A percentile compares a stretch with the other conserved stretches of the same genome.
Conservation (phyloP, 345 rosid genomes). For the Eucalyptus microcorys region DNA sequence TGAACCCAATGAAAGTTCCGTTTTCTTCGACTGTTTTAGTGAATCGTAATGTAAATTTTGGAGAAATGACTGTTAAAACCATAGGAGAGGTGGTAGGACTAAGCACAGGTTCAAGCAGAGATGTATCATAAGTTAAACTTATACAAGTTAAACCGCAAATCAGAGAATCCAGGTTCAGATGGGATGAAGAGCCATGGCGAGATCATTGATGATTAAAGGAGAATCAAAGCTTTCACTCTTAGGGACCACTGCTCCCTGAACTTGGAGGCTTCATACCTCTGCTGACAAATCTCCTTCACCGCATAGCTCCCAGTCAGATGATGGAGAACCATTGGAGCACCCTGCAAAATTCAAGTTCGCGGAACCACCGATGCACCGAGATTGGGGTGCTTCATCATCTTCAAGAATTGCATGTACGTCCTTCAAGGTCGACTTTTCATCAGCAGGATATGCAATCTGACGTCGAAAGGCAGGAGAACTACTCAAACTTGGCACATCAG, state of each 20-base stretch:
- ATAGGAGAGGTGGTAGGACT: not conserved
- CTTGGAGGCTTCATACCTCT: not conserved
- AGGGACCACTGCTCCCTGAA: not conserved
- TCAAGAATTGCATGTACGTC: not conserved
- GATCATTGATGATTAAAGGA: not conserved
- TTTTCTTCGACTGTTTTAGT: not conserved
- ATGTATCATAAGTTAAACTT: not conserved
- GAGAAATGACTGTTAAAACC: not conserved
- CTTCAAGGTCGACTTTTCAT: not conserved
- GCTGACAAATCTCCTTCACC: slow-evolving; percentile 24
- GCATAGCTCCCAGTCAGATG: slow-evolving; percentile 80
- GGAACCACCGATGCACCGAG: not conserved
- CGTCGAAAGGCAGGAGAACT: not conserved
- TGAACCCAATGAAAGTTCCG: not conserved
- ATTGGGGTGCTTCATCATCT: not conserved
- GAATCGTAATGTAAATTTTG: not conserved
- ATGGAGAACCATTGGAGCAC: slow-evolving; percentile 13
- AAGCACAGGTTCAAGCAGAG: not conserved
- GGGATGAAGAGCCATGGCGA: not conserved
- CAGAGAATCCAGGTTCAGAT: not conserved
- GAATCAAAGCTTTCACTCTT: not conserved
- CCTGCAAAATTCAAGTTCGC: slow-evolving; percentile 10
- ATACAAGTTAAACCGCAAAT: not conserved
- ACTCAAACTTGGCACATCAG: not conserved
- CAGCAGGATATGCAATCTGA: not conserved